These are phyloP conservation scores for Helichrysum umbraculigerum DNA, from an alignment of 129 eudicot genomes.

Conservation along the genomic window DNA sequence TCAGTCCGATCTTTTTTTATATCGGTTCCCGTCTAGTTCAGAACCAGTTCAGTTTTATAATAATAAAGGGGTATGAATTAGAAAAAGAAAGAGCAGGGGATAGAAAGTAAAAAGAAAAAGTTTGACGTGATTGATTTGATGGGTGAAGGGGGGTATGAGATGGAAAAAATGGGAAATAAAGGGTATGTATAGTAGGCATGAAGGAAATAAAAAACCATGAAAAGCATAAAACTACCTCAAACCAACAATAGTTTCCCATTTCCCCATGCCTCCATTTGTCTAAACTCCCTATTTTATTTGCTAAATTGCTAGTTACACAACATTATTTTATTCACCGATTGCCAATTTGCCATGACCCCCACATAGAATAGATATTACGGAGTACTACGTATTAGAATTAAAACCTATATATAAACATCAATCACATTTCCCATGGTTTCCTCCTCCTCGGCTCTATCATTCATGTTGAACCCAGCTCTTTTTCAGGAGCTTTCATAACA, in stretches of 20 bases:
- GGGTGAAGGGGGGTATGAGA: no score
- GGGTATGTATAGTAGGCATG: no score
- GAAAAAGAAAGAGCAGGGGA: no score
- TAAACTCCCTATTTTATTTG: slow-evolving; percentile 7
- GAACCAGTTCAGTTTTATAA: no score
- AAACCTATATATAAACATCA: slow-evolving; percentile 13
- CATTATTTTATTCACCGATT: slow-evolving; percentile 25
- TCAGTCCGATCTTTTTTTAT: no score
- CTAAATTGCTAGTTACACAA: neutral
- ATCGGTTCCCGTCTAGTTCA: no score
- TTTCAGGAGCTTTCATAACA: slow-evolving; percentile 22
- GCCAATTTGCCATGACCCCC: slow-evolving; percentile 1
- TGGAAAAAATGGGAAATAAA: no score
- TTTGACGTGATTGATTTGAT: no score
- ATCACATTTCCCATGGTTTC: slow-evolving; percentile 18
- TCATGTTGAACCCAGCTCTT: slow-evolving; percentile 31
- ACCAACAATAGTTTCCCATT: slow-evolving; percentile 20
- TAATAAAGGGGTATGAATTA: no score
- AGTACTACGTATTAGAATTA: no score
- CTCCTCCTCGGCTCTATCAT: slow-evolving; percentile 19
- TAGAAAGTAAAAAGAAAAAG: no score
- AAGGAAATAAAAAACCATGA: neutral
- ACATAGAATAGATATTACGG: slow-evolving; percentile 6
- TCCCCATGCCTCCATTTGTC: slow-evolving; percentile 10
- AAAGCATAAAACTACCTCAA: slow-evolving; percentile 19